A percentile compares a stretch with the other conserved stretches of the same genome.
Conservation (phyloP, 345 rosid species). For the Salix caprea region DNA sequence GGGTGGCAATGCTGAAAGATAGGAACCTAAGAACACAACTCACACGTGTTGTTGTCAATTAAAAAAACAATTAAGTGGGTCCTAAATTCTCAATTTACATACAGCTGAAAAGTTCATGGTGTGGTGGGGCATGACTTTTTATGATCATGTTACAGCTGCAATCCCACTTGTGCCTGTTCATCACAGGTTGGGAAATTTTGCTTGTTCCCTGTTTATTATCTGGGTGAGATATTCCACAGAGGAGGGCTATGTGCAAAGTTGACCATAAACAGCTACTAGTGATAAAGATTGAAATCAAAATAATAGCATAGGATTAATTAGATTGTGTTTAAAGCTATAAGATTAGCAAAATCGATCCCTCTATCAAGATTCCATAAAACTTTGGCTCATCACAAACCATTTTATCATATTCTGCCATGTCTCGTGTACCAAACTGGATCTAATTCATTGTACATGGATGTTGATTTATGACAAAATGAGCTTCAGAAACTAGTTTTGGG, state of each 20-base stretch:
- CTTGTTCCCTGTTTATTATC: neutral
- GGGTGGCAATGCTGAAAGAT: conserved; percentile 6
- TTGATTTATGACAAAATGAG: neutral
- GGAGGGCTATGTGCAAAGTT: neutral
- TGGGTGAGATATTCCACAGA: too few species aligned
- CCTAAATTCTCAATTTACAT: neutral
- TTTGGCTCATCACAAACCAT: too few species aligned
- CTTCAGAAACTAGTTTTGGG: neutral
- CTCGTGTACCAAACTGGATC: neutral
- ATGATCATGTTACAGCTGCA: conserved; percentile 27
- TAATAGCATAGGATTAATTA: neutral
- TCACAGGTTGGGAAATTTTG: conserved; percentile 14
- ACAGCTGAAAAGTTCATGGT: conserved; percentile 14
- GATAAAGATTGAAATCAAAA: neutral
- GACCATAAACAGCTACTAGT: neutral
- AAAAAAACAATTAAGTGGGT: conserved; percentile 8
- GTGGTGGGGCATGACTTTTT: conserved; percentile 6
- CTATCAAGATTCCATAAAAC: too few species aligned
- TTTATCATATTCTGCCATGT: neutral
- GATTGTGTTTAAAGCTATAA: neutral
- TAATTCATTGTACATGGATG: neutral
- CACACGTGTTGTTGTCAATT: conserved; percentile 37
- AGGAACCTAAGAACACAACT: conserved; percentile 16
- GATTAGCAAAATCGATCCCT: neutral
- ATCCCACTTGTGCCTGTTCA: conserved; percentile 30